Evolutionary conservation across 2,329 filamentous ascomycete species (phyloP), one percentile per base, ranked within the genome.

Genomic region (Sporothrix euskadiensis): DNA sequence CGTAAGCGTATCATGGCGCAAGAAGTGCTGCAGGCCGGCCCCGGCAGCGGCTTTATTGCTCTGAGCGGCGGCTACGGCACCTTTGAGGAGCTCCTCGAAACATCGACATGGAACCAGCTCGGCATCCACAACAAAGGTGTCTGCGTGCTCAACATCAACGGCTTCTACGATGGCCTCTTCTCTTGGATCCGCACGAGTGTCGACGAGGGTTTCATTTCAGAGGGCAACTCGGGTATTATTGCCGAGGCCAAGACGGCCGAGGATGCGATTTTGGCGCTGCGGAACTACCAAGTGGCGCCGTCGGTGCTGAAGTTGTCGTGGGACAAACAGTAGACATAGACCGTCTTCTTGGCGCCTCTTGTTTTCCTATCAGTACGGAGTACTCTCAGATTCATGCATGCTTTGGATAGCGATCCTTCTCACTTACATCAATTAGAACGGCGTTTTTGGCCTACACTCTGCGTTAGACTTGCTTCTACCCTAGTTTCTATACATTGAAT

Each of bases 51-150:
- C 14, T 99, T 99, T 83, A 89, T 99, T 56, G 94, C 94, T 39
- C 84, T 99, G 74, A 89, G 88, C 72, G 95, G 95, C 59, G 96
- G 96, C 0, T 99, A 95, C 82, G 96, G 96, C 26, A 99, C 96
- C 1, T 88, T 98, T 80, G 96, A 99, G 84, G 96, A 99, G 86
- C 87, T 99, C 80, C 94, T 97, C 82, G 93, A 97, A 84, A 89
- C 93, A 2, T 90, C 90, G 35, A 97, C 93, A 12, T 99, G 96
- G 94, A 98, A 98, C 82, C 96, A 98, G 84, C 84, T 99, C 69
- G 95, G 96, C 0, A 98, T 99, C 77, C 96, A 98, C 83, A 87
- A 86, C 78, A 86, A 88, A 69, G 92, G 92, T 3, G 90, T 98
- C 63, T 90, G 95, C 71, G 84, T 98, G 68, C 89, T 93, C 77